These are phyloP conservation scores for Tympanopsis confertula DNA, from an alignment of 2,329 filamentous ascomycete genomes.

Conservation along the genomic window DNA sequence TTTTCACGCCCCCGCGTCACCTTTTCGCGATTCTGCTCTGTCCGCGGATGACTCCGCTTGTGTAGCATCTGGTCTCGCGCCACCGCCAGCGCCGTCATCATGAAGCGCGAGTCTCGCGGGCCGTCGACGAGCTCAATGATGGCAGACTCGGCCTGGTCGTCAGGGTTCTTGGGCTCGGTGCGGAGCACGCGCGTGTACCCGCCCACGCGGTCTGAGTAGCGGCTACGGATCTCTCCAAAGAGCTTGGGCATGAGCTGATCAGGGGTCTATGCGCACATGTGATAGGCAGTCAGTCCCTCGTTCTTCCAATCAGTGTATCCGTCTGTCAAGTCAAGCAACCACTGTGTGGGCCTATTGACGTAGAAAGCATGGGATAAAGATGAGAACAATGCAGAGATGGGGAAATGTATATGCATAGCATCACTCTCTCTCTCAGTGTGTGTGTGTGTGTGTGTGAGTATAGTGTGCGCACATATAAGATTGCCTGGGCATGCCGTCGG, in stretches of 20 bases:
- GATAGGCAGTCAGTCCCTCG: no score
- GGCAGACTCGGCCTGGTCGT: constrained; percentile 77
- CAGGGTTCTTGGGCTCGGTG: constrained; percentile 73
- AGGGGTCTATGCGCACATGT: constrained; percentile 42
- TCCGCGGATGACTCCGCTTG: constrained; percentile 55
- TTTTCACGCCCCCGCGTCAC: constrained; percentile 63
- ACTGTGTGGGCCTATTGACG: no score
- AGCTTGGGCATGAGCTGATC: constrained; percentile 69
- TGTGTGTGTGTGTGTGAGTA: neutral
- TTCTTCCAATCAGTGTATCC: no score
- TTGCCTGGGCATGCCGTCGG: constrained; percentile 61
- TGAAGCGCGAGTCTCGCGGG: constrained; percentile 85
- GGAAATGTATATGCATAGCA: neutral
- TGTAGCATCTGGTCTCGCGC: constrained; percentile 48
- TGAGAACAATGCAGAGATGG: no score
- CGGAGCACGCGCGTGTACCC: constrained; percentile 92
- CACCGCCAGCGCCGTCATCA: constrained; percentile 78
- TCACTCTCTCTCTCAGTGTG: neutral
- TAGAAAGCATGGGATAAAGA: no score
- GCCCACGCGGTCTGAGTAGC: constrained; percentile 70
- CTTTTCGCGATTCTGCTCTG: constrained; percentile 68
- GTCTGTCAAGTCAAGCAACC: no score
- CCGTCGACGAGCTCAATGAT: constrained; percentile 93
- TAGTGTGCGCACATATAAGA: constrained; percentile 64
- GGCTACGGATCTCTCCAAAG: constrained; percentile 68